Evolutionary conservation across 345 rosid genomes (phyloP).

Genomic region (Jatropha curcas): DNA sequence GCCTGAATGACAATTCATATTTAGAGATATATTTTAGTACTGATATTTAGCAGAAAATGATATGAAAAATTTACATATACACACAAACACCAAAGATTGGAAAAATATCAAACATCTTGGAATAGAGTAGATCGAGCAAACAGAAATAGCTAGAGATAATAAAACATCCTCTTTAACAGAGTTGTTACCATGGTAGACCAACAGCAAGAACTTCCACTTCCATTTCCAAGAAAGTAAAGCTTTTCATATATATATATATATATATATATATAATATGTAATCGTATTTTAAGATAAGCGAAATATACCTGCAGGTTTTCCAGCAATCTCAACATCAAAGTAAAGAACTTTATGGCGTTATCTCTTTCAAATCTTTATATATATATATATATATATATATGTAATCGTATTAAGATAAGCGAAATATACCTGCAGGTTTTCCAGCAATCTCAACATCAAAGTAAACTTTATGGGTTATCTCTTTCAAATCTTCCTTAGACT

Average conservation of each 20-base stretch:
- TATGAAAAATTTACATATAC: background rate
- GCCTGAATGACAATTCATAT: slow-evolving; percentile 50
- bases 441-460: slow-evolving; percentile 88
- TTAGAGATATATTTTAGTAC: background rate
- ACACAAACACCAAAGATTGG: background rate
- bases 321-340: slow-evolving; percentile 82
- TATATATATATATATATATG: no score
- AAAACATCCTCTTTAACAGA: no score
- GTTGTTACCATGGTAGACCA: no score
- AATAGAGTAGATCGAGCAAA: no score
- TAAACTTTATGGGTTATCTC: slow-evolving; percentile 86
- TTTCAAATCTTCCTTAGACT: slow-evolving; percentile 52
- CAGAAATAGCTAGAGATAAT: no score
- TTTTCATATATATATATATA: no score
- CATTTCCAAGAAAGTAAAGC: no score
- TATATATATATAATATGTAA: no score
- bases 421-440: slow-evolving; percentile 83
- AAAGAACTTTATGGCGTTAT: slow-evolving; percentile 88
- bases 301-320: slow-evolving; percentile 90
- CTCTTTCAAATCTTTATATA: no score
- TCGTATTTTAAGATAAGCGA: background rate
- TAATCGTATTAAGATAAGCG: background rate
- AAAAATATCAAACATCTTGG: no score
- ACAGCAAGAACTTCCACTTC: no score
- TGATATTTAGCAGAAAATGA: background rate